phyloP scores from a whole-genome alignment of 495 filamentous ascomycete species.

The Patellaria atrata region DNA sequence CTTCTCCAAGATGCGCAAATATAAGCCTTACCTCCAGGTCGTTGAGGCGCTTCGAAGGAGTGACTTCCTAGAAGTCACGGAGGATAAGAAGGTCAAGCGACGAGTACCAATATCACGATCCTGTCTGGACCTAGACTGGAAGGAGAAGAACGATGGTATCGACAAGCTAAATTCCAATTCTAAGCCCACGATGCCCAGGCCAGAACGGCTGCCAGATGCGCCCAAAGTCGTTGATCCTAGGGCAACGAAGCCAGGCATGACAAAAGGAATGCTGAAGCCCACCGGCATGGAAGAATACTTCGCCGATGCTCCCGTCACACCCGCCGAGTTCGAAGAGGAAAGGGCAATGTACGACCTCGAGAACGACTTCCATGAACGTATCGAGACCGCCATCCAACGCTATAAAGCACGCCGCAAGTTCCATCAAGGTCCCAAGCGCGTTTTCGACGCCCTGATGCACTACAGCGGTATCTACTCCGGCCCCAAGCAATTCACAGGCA shows the following conservation, averaged over 20 bases:
- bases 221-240: neutral
- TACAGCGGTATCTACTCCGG: constrained; percentile 68
- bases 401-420: constrained; percentile 64
- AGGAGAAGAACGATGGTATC: constrained; percentile 2
- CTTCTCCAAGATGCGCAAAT: constrained; percentile 27
- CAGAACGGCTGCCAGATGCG: constrained; percentile 2
- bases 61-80: constrained; percentile 22
- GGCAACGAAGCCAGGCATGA: constrained; percentile 10
- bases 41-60: constrained; percentile 19
- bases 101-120: too few relatives aligned
- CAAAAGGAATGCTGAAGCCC: constrained; percentile 21
- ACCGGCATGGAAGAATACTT: constrained; percentile 48
- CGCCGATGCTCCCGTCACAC: constrained; percentile 64
- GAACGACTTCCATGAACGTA: constrained; percentile 35
- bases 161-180: constrained; percentile 4
- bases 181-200: neutral
- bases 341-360: constrained; percentile 26
- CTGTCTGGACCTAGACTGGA: constrained; percentile 9
- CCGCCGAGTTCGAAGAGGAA: constrained; percentile 47
- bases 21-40: constrained; percentile 18
- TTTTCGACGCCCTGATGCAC: constrained; percentile 67
- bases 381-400: constrained; percentile 74
- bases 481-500: constrained; percentile 52
- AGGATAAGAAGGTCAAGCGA: constrained; percentile 21
- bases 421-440: constrained; percentile 38